These are phyloP conservation scores for Leccinum insigne DNA, from an alignment of 1,284 basidiomycete species.

Conservation along the genomic window DNA sequence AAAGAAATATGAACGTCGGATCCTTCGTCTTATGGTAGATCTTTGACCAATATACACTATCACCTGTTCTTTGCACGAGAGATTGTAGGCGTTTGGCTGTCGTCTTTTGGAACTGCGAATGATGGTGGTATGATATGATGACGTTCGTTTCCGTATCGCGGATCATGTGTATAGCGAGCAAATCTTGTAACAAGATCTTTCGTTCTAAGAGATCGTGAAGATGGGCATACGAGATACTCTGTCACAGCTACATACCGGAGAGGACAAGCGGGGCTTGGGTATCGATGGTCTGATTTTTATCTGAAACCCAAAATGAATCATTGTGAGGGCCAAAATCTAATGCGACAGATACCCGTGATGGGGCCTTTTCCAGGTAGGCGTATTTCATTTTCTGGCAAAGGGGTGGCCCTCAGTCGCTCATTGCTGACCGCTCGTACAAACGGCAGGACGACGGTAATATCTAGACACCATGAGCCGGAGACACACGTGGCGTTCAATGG, in stretches of 20 bases:
- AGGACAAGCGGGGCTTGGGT: slow-evolving; percentile 51
- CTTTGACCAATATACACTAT: slow-evolving; percentile 55
- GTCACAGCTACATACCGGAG: slow-evolving; percentile 11
- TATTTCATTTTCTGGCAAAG: slow-evolving; percentile 7
- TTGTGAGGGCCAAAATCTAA: not conserved
- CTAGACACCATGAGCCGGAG: slow-evolving; percentile 23
- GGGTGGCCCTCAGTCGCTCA: slow-evolving; percentile 4
- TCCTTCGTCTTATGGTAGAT: slow-evolving; percentile 47
- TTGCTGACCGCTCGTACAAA: slow-evolving; percentile 42
- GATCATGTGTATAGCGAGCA: slow-evolving; percentile 44
- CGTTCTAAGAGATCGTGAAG: slow-evolving; percentile 15
- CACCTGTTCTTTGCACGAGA: slow-evolving; percentile 37
- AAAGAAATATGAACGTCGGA: slow-evolving; percentile 53
- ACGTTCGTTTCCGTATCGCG: slow-evolving; percentile 33
- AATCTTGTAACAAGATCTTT: slow-evolving; percentile 33
- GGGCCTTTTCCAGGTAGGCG: slow-evolving; percentile 4
- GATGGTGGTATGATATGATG: slow-evolving; percentile 45
- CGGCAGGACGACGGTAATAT: slow-evolving; percentile 50
- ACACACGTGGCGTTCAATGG: not conserved
- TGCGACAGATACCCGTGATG: slow-evolving; percentile 23
- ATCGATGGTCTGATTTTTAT: slow-evolving; percentile 43
- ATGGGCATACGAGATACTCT: not conserved
- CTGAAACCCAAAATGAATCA: slow-evolving; percentile 5
- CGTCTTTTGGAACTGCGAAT: slow-evolving; percentile 31
- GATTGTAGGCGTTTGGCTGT: slow-evolving; percentile 35